Base-by-base conservation (phyloP, 306 rosid genomes). In the Betula pendula region DNA sequence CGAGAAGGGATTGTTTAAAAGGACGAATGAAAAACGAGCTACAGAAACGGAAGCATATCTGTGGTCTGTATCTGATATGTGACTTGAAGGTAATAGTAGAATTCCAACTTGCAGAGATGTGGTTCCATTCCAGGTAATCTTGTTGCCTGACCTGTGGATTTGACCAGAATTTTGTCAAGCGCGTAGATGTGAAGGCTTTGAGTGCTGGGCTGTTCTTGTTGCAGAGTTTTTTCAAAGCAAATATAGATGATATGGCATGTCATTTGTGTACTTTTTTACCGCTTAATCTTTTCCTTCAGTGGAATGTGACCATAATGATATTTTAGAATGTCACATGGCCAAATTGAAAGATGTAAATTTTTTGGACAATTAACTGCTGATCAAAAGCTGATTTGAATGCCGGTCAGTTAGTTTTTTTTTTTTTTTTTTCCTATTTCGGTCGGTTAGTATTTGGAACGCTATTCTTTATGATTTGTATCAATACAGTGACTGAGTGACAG, bases 41-140 rank as follows among this genome's bases (percentile, higher is more conserved):
- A 85, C 82, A 43, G 91, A 95, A 68, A 86, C 72, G 71, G 98
- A 95, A 84, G 98, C 98, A 45, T 89, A 92, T 81, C 90, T 92
- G 19, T 95, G 97, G 97, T 95, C 96, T 12, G 93, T 92, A 44
- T 83, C 98, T 45, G 98, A 95, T 88, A 95, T 95, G 97, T 87
- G 76, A 87, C 47, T 27, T 79, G 79, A 79, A 53, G 59, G 3
- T 65, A 35, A 16, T 19, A 16, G 15, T 65, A 35, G 70, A 35
- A 35, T 65, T 33, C 44, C 55, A 4, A 29, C n/a, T 60, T 60
- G 42, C 20, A 60, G 70, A 0, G 47, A 35, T 17, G 47, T n/a
- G 14, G 24, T 65, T 5, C 4, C 38, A 19, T 8, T 65, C 27
- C 15, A 35, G 27, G 15, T 35, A 65, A 35, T 35, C 22, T 59